Evolutionary conservation across 176 grass and related monocot species (phyloP).

Genomic region (Rhipidocladum racemiflorum): DNA sequence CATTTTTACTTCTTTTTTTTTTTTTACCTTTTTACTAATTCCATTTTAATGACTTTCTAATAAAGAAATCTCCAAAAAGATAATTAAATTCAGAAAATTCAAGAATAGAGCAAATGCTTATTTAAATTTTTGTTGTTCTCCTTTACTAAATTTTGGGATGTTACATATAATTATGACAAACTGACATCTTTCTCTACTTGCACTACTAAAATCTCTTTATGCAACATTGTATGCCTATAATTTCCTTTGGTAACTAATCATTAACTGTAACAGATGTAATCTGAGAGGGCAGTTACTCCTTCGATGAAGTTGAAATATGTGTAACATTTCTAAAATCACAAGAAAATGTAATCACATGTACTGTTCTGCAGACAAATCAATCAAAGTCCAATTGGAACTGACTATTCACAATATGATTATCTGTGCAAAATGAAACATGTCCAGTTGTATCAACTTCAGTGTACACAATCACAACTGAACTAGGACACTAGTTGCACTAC

Average conservation of each 20-base stretch:
- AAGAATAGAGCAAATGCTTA: no score
- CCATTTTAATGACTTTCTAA: no score
- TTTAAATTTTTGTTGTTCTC: no score
- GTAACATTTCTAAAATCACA: not conserved
- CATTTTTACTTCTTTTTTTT: no score
- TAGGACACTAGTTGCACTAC: not conserved
- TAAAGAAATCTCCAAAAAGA: no score
- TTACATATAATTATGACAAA: not conserved
- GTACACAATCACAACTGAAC: not conserved
- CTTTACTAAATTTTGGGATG: no score
- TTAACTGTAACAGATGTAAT: not conserved
- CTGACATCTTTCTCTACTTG: not conserved
- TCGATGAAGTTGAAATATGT: not conserved
- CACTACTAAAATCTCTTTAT: not conserved
- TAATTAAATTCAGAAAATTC: no score
- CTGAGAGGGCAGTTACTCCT: not conserved
- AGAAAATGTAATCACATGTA: not conserved
- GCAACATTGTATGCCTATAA: not conserved
- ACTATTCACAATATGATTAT: not conserved
- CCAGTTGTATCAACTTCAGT: not conserved
- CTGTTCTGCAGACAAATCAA: not conserved
- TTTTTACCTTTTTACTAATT: no score
- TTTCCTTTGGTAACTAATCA: not conserved
- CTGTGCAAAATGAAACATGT: not conserved
- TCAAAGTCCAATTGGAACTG: not conserved